Evolutionary conservation across 2,329 filamentous ascomycete species (phyloP).

Genomic region (Xylariaceae sp.): DNA sequence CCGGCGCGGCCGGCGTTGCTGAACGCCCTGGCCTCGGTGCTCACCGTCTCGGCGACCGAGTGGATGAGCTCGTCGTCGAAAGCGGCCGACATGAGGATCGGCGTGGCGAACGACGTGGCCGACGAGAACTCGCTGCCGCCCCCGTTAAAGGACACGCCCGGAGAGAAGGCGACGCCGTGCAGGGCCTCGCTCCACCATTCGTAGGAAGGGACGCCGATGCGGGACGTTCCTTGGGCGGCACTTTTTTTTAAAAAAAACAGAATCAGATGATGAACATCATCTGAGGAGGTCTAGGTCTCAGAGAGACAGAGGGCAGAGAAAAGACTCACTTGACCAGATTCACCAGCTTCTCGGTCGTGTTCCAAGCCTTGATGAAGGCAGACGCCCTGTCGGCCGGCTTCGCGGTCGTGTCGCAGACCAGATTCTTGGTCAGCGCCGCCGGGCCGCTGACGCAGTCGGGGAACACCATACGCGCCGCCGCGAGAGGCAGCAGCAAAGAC

Average conservation of each 20-base stretch:
- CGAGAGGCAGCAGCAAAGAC: no score
- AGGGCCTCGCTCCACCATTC: conserved; percentile 59
- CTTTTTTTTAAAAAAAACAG: no score
- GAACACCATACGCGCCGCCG: conserved; percentile 21
- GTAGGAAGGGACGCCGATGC: conserved; percentile 53
- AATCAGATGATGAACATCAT: conserved; percentile 14
- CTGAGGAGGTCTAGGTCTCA: neutral
- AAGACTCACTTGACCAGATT: conserved; percentile 30
- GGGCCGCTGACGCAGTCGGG: conserved; percentile 32
- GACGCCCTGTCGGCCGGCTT: conserved; percentile 27
- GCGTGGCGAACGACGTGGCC: conserved; percentile 30
- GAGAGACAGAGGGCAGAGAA: neutral
- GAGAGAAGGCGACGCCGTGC: conserved; percentile 53
- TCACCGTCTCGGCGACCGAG: conserved; percentile 23
- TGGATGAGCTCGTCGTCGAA: conserved; percentile 31
- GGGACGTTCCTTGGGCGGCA: conserved; percentile 41
- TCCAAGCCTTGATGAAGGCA: conserved; percentile 30
- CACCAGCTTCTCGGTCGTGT: conserved; percentile 30
- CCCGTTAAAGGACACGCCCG: conserved; percentile 34
- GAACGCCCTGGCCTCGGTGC: conserved; percentile 31
- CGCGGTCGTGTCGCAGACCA: conserved; percentile 29
- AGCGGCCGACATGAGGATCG: conserved; percentile 30
- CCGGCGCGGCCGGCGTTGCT: conserved; percentile 28
- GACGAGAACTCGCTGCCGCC: conserved; percentile 24
- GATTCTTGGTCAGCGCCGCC: conserved; percentile 27